Evolutionary conservation across 2,329 filamentous ascomycete genomes (phyloP).

Genomic region (Ascochyta clinopodiicola): DNA sequence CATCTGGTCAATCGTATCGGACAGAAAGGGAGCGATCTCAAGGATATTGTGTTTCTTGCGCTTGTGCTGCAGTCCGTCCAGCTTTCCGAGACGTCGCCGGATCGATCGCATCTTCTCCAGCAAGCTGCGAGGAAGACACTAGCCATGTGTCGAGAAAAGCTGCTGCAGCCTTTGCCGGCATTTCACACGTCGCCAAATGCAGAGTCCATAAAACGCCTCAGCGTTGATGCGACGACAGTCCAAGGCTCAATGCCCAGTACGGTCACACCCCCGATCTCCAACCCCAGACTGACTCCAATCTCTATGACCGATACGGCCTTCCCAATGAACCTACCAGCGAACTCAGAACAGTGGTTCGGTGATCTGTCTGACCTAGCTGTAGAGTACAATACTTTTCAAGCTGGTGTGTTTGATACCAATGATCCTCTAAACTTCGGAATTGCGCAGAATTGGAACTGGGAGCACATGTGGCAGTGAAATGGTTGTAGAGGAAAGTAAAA

Average conservation of each 20-base stretch:
- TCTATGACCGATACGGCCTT: not conserved
- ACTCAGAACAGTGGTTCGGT: constrained; percentile 20
- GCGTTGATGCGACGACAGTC: not conserved
- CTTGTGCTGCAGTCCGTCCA: constrained; percentile 27
- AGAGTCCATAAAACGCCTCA: constrained; percentile 6
- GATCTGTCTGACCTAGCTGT: constrained; percentile 21
- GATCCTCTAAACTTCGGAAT: constrained; percentile 19
- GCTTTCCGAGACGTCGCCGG: not conserved
- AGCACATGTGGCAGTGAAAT: constrained; percentile 26
- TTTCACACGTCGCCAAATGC: constrained; percentile 2
- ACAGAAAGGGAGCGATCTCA: constrained; percentile 26
- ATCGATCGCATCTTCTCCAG: constrained; percentile 6
- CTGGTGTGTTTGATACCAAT: constrained; percentile 10
- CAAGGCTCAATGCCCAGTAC: not conserved
- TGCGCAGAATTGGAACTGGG: constrained; percentile 25
- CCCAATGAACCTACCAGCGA: constrained; percentile 4
- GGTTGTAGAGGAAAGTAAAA: constrained; percentile 11
- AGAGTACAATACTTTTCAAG: constrained; percentile 14
- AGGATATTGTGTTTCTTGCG: constrained; percentile 29
- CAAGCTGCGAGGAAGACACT: constrained; percentile 14
- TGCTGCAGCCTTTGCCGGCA: constrained; percentile 16
- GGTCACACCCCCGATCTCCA: constrained; percentile 7
- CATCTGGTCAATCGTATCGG: constrained; percentile 23
- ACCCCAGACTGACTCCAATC: constrained; percentile 1
- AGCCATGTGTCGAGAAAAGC: constrained; percentile 20